Percentiles rank a stretch among this genome's conserved stretches.
Evolutionary conservation across 345 rosid species (phyloP).

Genomic region (Microthlaspi erraticum): DNA sequence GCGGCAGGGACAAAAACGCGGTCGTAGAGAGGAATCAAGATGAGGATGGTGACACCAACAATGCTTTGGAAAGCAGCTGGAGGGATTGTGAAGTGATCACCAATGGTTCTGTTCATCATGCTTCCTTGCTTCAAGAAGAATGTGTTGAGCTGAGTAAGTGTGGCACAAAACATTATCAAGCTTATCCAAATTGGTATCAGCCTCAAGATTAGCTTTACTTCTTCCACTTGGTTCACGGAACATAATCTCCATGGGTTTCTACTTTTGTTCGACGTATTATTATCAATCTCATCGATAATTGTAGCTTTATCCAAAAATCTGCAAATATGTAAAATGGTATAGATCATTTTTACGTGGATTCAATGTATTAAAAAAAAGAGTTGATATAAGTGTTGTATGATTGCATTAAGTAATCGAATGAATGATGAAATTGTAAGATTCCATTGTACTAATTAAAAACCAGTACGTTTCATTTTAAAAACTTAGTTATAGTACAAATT

Average conservation of each 20-base stretch:
- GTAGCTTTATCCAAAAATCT: conserved; percentile 86
- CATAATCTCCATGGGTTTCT: conserved; percentile 86
- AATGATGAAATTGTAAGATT: too few species aligned
- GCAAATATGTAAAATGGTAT: conserved; percentile 31
- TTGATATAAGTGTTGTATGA: conserved; percentile 1
- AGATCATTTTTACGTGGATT: conserved; percentile 2
- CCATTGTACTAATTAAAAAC: not conserved
- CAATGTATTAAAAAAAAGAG: too few species aligned
- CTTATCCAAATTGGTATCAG: conserved; percentile 79
- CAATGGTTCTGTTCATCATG: conserved; percentile 68
- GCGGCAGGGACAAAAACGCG: conserved; percentile 65
- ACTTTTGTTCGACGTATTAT: conserved; percentile 37
- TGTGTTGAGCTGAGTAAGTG: conserved; percentile 72
- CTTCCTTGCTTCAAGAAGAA: conserved; percentile 87
- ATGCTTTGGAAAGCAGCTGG: conserved; percentile 81
- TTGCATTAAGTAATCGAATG: conserved; percentile 2
- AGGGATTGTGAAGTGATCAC: conserved; percentile 63
- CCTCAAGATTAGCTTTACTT: conserved; percentile 74
- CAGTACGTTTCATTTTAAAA: not conserved
- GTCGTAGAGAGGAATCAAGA: conserved; percentile 66
- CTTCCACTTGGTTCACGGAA: conserved; percentile 80
- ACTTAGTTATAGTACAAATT: conserved; percentile 6
- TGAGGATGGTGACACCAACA: conserved; percentile 70
- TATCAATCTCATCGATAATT: conserved; percentile 64
- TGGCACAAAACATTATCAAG: conserved; percentile 74